Evolutionary conservation across 352 stramenopile genomes (phyloP).

Genomic region (Phytopythium sindhum): DNA sequence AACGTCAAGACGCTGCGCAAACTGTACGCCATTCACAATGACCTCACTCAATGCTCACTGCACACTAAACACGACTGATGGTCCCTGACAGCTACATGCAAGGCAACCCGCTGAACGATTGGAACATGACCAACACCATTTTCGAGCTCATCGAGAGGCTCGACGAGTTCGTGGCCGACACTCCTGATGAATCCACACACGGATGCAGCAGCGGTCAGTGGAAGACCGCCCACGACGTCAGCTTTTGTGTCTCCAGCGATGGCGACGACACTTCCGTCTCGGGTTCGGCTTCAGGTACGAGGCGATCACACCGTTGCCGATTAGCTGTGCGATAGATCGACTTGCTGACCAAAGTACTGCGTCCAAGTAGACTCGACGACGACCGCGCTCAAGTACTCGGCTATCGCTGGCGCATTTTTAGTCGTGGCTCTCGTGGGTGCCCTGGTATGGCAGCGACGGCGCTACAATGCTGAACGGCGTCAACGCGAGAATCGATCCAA

Average conservation of each 20-base stretch:
- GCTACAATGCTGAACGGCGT: conserved; percentile 2
- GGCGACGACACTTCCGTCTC: not conserved
- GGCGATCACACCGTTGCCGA: not conserved
- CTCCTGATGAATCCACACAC: conserved; percentile 2
- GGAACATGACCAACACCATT: conserved; percentile 16
- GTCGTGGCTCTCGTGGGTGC: conserved; percentile 22
- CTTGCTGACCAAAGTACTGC: not conserved
- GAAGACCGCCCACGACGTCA: conserved; percentile 18
- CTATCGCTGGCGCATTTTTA: conserved; percentile 22
- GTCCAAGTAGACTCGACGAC: not conserved
- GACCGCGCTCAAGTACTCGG: conserved; percentile 16
- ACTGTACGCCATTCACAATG: conserved; percentile 13
- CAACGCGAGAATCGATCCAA: not conserved
- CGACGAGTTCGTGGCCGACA: conserved; percentile 21
- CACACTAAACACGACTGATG: not conserved
- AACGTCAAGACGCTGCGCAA: conserved; percentile 20
- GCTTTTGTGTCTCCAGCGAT: conserved; percentile 22
- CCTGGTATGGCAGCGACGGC: conserved; percentile 18
- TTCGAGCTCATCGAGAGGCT: conserved; percentile 20
- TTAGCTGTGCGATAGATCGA: not conserved
- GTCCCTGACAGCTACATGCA: conserved; percentile 18
- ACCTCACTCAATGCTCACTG: not conserved
- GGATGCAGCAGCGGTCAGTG: conserved; percentile 16
- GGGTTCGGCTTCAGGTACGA: not conserved
- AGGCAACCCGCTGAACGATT: conserved; percentile 24